These are phyloP conservation scores for Casuarina equisetifolia DNA, from an alignment of 306 rosid genomes.

Conservation along the genomic window DNA sequence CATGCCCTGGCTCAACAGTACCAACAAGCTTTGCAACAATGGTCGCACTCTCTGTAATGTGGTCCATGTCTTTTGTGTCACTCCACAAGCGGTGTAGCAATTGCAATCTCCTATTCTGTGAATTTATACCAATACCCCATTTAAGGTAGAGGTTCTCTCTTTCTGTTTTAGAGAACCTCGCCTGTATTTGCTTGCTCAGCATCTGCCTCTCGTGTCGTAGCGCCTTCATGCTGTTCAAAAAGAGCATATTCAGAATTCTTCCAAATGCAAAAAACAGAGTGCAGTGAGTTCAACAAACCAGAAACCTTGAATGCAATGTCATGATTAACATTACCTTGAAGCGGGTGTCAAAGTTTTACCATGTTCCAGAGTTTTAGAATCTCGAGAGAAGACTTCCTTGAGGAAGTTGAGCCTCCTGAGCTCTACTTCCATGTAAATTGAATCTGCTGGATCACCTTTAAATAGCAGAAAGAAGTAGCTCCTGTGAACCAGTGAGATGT, in stretches of 20 bases:
- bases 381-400: conserved; percentile 54
- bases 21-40: conserved; percentile 79
- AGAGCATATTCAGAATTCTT: conserved; percentile 14
- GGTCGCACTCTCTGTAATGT: conserved; percentile 69
- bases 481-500: conserved; percentile 86
- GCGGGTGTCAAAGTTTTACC: conserved; percentile 53
- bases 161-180: conserved; percentile 53
- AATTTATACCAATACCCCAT: conserved; percentile 67
- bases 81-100: conserved; percentile 69
- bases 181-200: conserved; percentile 76
- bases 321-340: conserved; percentile 49
- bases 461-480: conserved; percentile 88
- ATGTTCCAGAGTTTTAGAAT: conserved; percentile 55
- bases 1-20: conserved; percentile 68
- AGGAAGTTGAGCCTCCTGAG: conserved; percentile 74
- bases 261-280: background rate
- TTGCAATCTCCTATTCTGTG: conserved; percentile 69
- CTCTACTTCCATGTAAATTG: conserved; percentile 89
- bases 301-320: background rate
- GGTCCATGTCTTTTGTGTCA: conserved; percentile 53
- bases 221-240: conserved; percentile 49
- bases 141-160: conserved; percentile 63
- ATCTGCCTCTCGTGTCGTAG: conserved; percentile 77
- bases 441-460: conserved; percentile 77
- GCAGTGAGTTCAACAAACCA: background rate